These are phyloP conservation scores for Fomitopsis betulina DNA, from an alignment of 1,284 basidiomycete species.

Conservation along the genomic window DNA sequence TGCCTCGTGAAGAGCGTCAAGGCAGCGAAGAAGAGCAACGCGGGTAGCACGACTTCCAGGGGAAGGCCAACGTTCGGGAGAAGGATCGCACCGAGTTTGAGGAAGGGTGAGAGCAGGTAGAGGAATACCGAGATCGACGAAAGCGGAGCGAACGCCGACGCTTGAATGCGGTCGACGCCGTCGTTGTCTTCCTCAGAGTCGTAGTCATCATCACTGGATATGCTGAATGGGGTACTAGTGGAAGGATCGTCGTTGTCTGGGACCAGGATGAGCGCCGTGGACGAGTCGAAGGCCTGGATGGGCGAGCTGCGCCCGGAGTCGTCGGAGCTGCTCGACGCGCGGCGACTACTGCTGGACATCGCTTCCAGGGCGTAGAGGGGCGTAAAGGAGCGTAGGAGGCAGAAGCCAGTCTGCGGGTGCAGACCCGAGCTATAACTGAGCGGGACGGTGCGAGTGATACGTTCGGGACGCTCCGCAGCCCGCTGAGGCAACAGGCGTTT, in stretches of 20 bases:
- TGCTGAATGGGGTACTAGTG: slow-evolving; percentile 37
- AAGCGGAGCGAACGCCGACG: slow-evolving; percentile 47
- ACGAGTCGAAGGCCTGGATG: slow-evolving; percentile 28
- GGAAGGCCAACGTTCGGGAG: slow-evolving; percentile 44
- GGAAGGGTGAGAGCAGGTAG: slow-evolving; percentile 62
- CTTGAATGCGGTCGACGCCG: slow-evolving; percentile 37
- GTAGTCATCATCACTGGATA: slow-evolving; percentile 48
- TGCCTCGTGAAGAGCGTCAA: slow-evolving; percentile 60
- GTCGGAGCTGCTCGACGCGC: slow-evolving; percentile 21
- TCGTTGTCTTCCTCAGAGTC: slow-evolving; percentile 41
- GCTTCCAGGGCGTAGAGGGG: not conserved
- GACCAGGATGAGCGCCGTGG: slow-evolving; percentile 57
- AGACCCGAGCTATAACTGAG: slow-evolving; percentile 3
- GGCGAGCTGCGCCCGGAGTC: slow-evolving; percentile 22
- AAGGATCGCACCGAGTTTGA: slow-evolving; percentile 65
- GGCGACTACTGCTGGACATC: slow-evolving; percentile 13
- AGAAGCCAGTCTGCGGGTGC: slow-evolving; percentile 6
- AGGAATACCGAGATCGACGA: slow-evolving; percentile 56
- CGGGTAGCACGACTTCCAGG: slow-evolving; percentile 45
- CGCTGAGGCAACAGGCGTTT: not conserved
- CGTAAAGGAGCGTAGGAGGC: not conserved
- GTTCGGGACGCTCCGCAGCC: not conserved
- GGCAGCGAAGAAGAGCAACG: slow-evolving; percentile 47
- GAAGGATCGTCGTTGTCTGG: slow-evolving; percentile 40
- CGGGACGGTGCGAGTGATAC: not conserved